Evolutionary conservation across 2,329 filamentous ascomycete species (phyloP).

Genomic region (Stemphylium lycopersici): DNA sequence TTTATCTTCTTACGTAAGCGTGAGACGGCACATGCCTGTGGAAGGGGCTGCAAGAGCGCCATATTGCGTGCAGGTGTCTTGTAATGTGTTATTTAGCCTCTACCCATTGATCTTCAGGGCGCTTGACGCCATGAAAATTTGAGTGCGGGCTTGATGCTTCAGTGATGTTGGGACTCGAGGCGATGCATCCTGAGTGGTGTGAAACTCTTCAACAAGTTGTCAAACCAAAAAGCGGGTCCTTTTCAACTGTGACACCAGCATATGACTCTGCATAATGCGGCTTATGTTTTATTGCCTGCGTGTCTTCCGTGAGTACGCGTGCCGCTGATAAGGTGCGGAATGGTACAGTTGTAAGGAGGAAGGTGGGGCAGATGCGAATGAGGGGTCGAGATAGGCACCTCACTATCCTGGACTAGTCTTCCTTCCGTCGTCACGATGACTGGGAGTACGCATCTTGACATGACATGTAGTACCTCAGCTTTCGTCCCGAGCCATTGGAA

Average conservation of each 20-base stretch:
- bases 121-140: conserved; percentile 8
- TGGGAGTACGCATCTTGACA: conserved; percentile 2
- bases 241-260: conserved; percentile 12
- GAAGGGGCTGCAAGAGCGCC: conserved; percentile 31
- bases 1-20: conserved; percentile 55
- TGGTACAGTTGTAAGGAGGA: conserved; percentile 11
- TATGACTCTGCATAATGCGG: conserved; percentile 21
- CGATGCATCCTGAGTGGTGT: background rate
- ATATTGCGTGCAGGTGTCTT: conserved; percentile 37
- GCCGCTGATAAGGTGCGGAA: conserved; percentile 28
- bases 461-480: background rate
- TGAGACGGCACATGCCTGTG: conserved; percentile 76
- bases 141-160: background rate
- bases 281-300: background rate
- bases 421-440: conserved; percentile 12
- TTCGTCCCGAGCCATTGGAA: background rate
- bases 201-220: conserved; percentile 2
- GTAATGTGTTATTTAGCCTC: conserved; percentile 31
- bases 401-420: conserved; percentile 23
- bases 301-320: conserved; percentile 8
- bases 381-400: conserved; percentile 35
- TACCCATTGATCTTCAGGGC: conserved; percentile 29
- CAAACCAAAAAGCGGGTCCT: conserved; percentile 13
- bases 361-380: conserved; percentile 22
- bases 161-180: background rate